Conservation (phyloP, 2,329 filamentous ascomycete species). For the Fusarium equiseti region DNA sequence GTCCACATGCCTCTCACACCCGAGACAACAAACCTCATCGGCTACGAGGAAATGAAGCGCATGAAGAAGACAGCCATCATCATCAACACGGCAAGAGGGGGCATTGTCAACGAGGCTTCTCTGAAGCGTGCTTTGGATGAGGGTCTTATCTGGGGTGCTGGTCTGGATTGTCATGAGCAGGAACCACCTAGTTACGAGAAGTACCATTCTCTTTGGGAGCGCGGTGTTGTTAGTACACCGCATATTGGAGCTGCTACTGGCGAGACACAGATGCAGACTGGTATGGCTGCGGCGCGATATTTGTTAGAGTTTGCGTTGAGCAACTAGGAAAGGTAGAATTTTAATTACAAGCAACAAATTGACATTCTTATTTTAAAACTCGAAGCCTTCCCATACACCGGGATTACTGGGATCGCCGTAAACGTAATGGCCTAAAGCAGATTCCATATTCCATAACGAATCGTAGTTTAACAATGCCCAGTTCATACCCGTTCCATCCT, state of each 20-base stretch:
- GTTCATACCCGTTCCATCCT: conserved; percentile 8
- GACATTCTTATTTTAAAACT: not conserved
- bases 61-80: conserved; percentile 57
- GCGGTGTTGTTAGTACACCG: conserved; percentile 57
- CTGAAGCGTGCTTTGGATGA: conserved; percentile 50
- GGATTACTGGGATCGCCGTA: conserved; percentile 17
- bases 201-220: conserved; percentile 52
- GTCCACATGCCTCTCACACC: conserved; percentile 55
- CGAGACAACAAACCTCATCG: conserved; percentile 51
- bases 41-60: conserved; percentile 45
- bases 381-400: conserved; percentile 15
- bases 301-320: conserved; percentile 39
- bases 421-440: conserved; percentile 24
- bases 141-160: conserved; percentile 54
- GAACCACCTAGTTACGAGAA: conserved; percentile 54
- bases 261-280: conserved; percentile 49
- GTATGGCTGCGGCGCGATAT: conserved; percentile 43
- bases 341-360: not conserved
- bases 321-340: not conserved
- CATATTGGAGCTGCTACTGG: conserved; percentile 61
- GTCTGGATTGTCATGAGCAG: conserved; percentile 55
- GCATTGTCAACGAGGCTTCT: conserved; percentile 55
- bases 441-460: conserved; percentile 33
- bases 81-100: conserved; percentile 56
- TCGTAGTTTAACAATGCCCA: conserved; percentile 29